Conservation (phyloP, 306 rosid genomes). For the Quercus aquifolioides region DNA sequence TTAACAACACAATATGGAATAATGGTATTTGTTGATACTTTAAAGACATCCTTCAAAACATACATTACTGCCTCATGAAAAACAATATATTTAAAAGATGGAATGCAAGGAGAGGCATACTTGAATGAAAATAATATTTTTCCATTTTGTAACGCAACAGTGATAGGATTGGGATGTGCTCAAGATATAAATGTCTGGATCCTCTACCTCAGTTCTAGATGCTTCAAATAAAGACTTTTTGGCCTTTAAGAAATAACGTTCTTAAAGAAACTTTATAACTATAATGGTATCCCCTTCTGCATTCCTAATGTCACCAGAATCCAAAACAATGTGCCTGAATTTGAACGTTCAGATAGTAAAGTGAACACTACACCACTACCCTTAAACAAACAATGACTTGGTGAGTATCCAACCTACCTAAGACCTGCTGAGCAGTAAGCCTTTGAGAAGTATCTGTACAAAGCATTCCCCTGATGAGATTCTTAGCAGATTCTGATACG, state of each 20-base stretch:
- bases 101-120: not conserved
- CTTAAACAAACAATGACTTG: not conserved
- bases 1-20: not conserved
- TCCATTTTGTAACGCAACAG: not conserved
- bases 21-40: not conserved
- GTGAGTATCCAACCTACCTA: constrained; percentile 42
- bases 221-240: not conserved
- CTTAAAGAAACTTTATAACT: not conserved
- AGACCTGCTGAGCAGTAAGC: constrained; percentile 71
- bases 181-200: not conserved
- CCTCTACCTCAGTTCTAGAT: not conserved
- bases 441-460: constrained; percentile 65
- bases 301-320: not conserved
- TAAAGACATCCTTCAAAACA: not conserved
- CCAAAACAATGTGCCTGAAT: not conserved
- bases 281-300: not conserved
- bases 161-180: not conserved
- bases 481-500: constrained; percentile 64
- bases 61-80: not conserved
- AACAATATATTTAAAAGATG: not conserved
- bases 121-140: not conserved
- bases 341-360: not conserved
- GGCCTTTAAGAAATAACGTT: not conserved
- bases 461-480: constrained; percentile 72
- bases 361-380: not conserved